phyloP scores from a whole-genome alignment of 371 early-diverging fungal species.

The Mucor ambiguus region DNA sequence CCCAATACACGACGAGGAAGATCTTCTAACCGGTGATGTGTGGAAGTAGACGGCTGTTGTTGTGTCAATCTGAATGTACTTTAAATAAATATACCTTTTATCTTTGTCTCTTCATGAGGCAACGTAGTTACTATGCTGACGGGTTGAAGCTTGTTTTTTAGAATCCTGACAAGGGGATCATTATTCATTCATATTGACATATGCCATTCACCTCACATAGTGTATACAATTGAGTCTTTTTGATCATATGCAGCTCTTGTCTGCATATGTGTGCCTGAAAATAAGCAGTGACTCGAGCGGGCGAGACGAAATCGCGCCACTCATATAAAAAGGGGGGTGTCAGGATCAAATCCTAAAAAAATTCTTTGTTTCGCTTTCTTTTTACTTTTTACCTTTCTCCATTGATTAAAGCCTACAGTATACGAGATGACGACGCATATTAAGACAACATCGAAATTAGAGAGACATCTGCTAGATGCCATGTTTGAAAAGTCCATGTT shows the following conservation, averaged over 20 bases:
- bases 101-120: too few relatives aligned
- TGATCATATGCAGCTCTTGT: too few relatives aligned
- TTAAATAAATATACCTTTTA: background rate
- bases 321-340: background rate
- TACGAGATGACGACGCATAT: background rate
- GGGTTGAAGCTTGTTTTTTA: too few relatives aligned
- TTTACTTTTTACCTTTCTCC: background rate
- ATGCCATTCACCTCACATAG: too few relatives aligned
- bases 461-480: slow-evolving; percentile 31
- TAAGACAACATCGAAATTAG: slow-evolving; percentile 68
- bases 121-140: too few relatives aligned
- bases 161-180: too few relatives aligned
- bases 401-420: background rate
- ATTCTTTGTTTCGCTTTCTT: background rate
- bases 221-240: too few relatives aligned
- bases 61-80: background rate
- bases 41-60: slow-evolving; percentile 15
- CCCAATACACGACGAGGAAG: background rate
- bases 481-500: slow-evolving; percentile 46
- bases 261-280: background rate
- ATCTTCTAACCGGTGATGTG: slow-evolving; percentile 16
- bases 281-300: background rate
- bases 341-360: background rate
- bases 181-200: too few relatives aligned
- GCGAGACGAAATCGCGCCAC: background rate